Conservation (phyloP, 73 alveolate genomes). For the Paramecium biaurelia region DNA sequence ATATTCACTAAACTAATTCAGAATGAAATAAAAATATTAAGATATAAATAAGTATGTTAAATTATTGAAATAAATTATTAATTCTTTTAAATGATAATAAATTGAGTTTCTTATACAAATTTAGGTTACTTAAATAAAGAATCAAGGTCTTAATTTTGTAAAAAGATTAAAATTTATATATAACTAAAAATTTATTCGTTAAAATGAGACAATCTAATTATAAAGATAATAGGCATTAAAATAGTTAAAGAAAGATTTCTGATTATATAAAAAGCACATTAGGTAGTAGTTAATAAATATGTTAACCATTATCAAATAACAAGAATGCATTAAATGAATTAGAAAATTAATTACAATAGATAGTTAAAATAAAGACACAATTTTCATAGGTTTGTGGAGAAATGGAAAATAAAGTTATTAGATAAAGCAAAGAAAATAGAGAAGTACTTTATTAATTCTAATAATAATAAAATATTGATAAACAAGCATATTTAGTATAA, state of each 20-base stretch:
- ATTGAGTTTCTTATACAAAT: neutral
- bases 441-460: neutral
- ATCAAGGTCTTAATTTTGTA: neutral
- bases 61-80: neutral
- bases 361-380: neutral
- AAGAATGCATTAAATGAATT: neutral
- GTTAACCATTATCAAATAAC: neutral
- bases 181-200: neutral
- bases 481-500: neutral
- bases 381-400: neutral
- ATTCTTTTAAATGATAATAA: neutral
- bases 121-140: neutral
- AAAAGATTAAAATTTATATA: neutral
- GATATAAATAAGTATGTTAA: neutral
- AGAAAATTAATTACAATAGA: neutral
- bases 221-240: neutral
- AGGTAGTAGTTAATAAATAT: neutral
- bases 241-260: neutral
- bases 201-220: neutral
- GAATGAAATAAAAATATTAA: too few relatives aligned
- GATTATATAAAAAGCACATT: neutral
- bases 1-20: too few relatives aligned
- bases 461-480: neutral
- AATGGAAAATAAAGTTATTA: neutral
- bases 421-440: neutral